These are phyloP conservation scores for Solanum boliviense DNA, from an alignment of 257 asterid species.

Conservation along the genomic window DNA sequence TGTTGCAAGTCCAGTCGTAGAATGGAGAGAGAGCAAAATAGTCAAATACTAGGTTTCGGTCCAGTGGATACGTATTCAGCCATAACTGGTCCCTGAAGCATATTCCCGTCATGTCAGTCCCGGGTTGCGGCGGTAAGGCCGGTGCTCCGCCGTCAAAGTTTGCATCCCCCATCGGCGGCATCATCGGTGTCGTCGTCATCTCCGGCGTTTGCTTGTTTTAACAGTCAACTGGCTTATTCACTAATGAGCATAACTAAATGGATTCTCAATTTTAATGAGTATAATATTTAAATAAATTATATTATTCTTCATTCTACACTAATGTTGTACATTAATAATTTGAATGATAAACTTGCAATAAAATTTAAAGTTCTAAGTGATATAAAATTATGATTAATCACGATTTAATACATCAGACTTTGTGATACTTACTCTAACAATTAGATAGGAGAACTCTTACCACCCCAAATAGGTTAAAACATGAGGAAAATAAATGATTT, in stretches of 20 bases:
- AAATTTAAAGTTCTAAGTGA: too few species aligned
- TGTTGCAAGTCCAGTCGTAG: conserved; percentile 78
- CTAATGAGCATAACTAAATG: not conserved
- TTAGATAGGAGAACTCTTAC: too few species aligned
- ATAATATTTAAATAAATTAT: too few species aligned
- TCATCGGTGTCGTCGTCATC: conserved; percentile 81
- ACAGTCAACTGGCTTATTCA: not conserved
- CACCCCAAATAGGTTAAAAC: not conserved
- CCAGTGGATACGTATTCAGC: conserved; percentile 83
- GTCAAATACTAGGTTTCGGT: conserved; percentile 86
- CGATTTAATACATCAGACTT: too few species aligned
- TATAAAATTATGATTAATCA: not conserved
- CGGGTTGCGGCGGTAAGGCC: conserved; percentile 46
- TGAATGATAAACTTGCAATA: too few species aligned
- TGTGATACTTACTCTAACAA: too few species aligned
- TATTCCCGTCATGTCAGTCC: conserved; percentile 85
- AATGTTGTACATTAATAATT: too few species aligned
- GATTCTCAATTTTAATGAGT: not conserved
- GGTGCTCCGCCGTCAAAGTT: conserved; percentile 32
- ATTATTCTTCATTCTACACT: too few species aligned
- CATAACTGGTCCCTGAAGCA: conserved; percentile 92
- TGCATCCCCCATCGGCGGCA: conserved; percentile 18
- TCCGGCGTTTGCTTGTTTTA: not conserved
- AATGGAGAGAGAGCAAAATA: conserved; percentile 90
- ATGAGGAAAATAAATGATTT: too few species aligned